Evolutionary conservation across 768 basidiomycete species (phyloP).

Genomic region (Mycena olivaceomarginata): DNA sequence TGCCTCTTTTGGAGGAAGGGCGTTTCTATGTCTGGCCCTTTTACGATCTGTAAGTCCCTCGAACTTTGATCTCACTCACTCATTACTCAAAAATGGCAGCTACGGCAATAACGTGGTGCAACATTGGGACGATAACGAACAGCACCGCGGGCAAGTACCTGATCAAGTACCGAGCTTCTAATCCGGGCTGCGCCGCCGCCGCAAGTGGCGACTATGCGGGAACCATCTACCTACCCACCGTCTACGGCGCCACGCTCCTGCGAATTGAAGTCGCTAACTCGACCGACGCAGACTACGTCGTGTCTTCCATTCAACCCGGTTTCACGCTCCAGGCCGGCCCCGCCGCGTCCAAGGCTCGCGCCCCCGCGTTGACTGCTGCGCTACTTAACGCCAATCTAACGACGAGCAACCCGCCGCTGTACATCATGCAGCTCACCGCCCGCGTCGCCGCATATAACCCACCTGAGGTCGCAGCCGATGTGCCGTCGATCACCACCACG

Average conservation of each 20-base stretch:
- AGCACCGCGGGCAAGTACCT: constrained; percentile 32
- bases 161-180: constrained; percentile 16
- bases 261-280: constrained; percentile 29
- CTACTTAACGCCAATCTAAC: too few relatives aligned
- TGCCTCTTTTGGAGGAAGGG: constrained; percentile 6
- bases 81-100: background rate
- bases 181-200: constrained; percentile 21
- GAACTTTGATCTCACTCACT: background rate
- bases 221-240: constrained; percentile 34
- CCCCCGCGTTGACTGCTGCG: too few relatives aligned
- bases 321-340: too few relatives aligned
- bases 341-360: too few relatives aligned
- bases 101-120: constrained; percentile 30
- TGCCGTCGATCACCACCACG: too few relatives aligned
- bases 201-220: constrained; percentile 21
- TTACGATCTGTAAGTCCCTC: constrained; percentile 29
- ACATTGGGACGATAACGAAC: constrained; percentile 25
- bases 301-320: constrained; percentile 11
- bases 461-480: too few relatives aligned
- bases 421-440: too few relatives aligned
- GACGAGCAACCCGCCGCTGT: too few relatives aligned
- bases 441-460: too few relatives aligned
- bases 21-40: constrained; percentile 35
- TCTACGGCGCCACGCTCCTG: constrained; percentile 19
- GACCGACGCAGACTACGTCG: constrained; percentile 21